Evolutionary conservation across 768 basidiomycete species (phyloP).

Genomic region (Lactifluus subvellereus): DNA sequence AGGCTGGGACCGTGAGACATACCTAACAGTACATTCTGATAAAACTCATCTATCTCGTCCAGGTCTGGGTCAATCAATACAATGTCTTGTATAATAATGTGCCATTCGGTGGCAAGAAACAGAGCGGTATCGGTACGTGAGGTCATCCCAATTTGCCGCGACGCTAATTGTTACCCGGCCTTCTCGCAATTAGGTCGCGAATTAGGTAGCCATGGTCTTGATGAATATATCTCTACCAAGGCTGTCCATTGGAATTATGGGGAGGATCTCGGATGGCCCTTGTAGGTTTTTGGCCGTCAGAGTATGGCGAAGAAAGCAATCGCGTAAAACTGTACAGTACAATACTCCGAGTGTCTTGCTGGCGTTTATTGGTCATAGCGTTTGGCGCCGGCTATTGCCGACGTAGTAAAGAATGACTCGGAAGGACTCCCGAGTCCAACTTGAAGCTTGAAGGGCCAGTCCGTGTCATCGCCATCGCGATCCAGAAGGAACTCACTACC

Average conservation of each 20-base stretch:
- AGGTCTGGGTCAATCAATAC: constrained; percentile 95
- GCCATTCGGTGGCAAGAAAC: constrained; percentile 95
- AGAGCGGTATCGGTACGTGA: constrained; percentile 72
- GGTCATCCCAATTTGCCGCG: neutral
- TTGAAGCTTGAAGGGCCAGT: too few species aligned
- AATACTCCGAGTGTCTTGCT: too few species aligned
- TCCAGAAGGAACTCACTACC: neutral
- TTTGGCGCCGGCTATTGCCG: neutral
- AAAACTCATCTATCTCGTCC: constrained; percentile 9
- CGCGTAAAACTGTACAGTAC: neutral
- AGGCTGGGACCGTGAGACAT: constrained; percentile 76
- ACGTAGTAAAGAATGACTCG: neutral
- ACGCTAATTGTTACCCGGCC: neutral
- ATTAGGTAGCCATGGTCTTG: constrained; percentile 77
- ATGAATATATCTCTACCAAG: constrained; percentile 79
- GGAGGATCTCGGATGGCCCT: constrained; percentile 72
- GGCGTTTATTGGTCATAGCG: neutral
- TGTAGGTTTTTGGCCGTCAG: constrained; percentile 34
- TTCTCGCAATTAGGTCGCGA: constrained; percentile 57
- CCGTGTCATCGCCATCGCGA: too few species aligned
- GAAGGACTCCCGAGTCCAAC: too few species aligned
- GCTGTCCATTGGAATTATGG: constrained; percentile 88
- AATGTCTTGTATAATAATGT: constrained; percentile 79
- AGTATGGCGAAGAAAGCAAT: neutral
- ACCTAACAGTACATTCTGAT: neutral